Conservation (phyloP, 345 rosid species). For the Arabidopsis arenosa region DNA sequence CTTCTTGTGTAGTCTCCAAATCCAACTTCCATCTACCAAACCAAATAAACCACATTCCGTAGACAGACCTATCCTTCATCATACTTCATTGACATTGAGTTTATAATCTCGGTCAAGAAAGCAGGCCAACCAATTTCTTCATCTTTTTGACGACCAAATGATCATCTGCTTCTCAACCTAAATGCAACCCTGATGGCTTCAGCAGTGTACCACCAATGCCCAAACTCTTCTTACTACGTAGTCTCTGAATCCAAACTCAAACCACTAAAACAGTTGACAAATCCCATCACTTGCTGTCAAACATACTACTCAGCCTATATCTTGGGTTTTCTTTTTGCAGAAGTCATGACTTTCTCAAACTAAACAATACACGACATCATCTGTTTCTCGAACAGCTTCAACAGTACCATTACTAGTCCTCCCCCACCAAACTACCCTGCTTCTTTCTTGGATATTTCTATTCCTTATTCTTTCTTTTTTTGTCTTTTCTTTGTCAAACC, state of each 20-base stretch:
- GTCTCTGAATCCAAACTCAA: neutral
- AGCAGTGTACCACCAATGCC: slow-evolving; percentile 14
- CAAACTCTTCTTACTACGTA: neutral
- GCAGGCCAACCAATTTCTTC: neutral
- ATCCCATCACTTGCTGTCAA: neutral
- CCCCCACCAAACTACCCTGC: neutral
- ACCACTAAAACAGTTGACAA: slow-evolving; percentile 15
- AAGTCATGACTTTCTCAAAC: slow-evolving; percentile 3
- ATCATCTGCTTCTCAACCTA: slow-evolving; percentile 5
- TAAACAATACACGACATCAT: neutral
- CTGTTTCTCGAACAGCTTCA: neutral
- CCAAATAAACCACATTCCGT: too few species aligned
- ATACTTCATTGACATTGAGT: neutral
- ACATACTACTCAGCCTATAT: neutral
- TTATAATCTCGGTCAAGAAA: slow-evolving; percentile 9
- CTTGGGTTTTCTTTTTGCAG: neutral
- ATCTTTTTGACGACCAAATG: neutral
- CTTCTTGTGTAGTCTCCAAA: too few species aligned
- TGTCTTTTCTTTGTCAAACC: neutral
- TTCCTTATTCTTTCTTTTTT: neutral
- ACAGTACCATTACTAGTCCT: neutral
- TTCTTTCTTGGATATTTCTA: neutral
- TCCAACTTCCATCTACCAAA: too few species aligned
- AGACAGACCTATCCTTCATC: too few species aligned
- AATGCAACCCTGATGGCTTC: slow-evolving; percentile 12